Conservation (phyloP, 805 yeast species). For the Candida ponderosae region DNA sequence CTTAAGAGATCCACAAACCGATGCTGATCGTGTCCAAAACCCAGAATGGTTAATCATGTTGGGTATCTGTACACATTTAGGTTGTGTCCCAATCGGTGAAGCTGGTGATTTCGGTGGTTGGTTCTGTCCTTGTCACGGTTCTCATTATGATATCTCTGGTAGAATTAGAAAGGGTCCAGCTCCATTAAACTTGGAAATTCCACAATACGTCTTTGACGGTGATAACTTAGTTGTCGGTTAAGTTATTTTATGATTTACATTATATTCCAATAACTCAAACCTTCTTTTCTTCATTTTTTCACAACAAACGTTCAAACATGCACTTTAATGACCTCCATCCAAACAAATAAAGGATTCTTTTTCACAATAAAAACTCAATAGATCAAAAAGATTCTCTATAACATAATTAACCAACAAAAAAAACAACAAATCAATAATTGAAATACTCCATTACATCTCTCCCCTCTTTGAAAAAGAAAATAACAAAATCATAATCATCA, state of each 20-base stretch:
- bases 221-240: conserved; percentile 88
- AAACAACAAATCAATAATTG: no score
- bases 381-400: no score
- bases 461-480: no score
- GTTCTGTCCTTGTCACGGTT: conserved; percentile 99
- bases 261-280: no score
- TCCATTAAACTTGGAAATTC: conserved; percentile 96
- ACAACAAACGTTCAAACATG: no score
- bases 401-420: no score
- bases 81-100: conserved; percentile 99
- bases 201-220: conserved; percentile 80
- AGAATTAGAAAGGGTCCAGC: conserved; percentile 99
- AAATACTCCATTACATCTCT: no score
- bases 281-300: no score
- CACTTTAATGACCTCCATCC: no score
- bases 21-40: conserved; percentile 86
- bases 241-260: conserved; percentile 5
- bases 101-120: conserved; percentile 99
- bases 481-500: no score
- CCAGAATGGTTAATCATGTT: conserved; percentile 99
- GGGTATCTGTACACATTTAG: conserved; percentile 99
- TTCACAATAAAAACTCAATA: no score
- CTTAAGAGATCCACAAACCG: conserved; percentile 92
- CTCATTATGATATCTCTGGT: conserved; percentile 99
- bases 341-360: no score